These are phyloP conservation scores for Cylindrotheca closterium DNA, from an alignment of 108 stramenopile species.

Conservation along the genomic window DNA sequence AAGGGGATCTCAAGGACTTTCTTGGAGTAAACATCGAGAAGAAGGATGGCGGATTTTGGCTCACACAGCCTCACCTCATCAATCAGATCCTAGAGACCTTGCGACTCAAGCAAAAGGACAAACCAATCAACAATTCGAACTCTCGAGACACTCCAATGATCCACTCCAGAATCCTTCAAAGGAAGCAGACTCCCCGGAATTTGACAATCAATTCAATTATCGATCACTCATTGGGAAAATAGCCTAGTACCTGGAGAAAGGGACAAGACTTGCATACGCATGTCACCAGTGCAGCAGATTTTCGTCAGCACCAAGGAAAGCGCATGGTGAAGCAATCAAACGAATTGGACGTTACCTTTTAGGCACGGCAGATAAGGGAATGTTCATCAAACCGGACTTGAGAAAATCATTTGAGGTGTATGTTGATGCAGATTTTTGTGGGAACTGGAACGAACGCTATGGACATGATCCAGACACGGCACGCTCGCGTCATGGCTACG, in stretches of 20 bases:
- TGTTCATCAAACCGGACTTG: slow-evolving; percentile 33
- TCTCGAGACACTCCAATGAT: too few relatives aligned
- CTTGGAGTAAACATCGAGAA: too few relatives aligned
- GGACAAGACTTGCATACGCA: slow-evolving; percentile 28
- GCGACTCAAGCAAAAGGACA: too few relatives aligned
- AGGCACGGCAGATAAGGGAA: slow-evolving; percentile 32
- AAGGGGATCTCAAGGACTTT: slow-evolving; percentile 50
- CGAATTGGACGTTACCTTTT: slow-evolving; percentile 45
- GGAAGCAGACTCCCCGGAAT: not conserved
- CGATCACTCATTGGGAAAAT: slow-evolving; percentile 37
- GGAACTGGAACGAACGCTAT: too few relatives aligned
- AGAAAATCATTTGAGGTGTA: too few relatives aligned
- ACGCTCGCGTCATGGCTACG: slow-evolving; percentile 38
- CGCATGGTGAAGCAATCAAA: slow-evolving; percentile 40
- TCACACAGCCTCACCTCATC: too few relatives aligned
- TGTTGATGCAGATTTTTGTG: too few relatives aligned
- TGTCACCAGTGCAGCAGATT: slow-evolving; percentile 43
- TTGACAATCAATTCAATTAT: slow-evolving; percentile 23
- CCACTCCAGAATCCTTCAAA: too few relatives aligned
- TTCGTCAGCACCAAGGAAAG: slow-evolving; percentile 18
- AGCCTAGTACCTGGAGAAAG: slow-evolving; percentile 25
- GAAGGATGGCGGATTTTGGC: too few relatives aligned
- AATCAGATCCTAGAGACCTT: too few relatives aligned
- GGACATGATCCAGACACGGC: too few relatives aligned
- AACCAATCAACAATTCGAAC: too few relatives aligned